Evolutionary conservation across 2,329 filamentous ascomycete genomes (phyloP).

Genomic region (Pseudogymnoascus sp.): DNA sequence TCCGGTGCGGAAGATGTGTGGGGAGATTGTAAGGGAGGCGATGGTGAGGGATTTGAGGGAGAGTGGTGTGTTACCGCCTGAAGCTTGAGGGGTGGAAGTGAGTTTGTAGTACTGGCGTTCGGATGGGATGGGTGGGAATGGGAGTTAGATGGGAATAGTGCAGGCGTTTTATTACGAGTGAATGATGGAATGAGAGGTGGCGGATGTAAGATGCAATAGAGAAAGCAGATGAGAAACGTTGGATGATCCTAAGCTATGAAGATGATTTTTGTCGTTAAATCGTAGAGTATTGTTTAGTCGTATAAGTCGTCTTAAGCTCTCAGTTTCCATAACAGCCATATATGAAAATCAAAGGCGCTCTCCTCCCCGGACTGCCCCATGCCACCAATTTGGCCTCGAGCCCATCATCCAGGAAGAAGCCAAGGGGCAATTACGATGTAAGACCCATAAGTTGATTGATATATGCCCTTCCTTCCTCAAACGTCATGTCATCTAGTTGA

Average conservation of each 20-base stretch:
- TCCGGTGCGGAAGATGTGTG: slow-evolving; percentile 61
- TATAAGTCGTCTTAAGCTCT: neutral
- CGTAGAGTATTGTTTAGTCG: neutral
- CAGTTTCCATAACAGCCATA: neutral
- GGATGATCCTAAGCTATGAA: neutral
- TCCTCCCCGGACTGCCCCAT: neutral
- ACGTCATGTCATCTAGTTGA: neutral
- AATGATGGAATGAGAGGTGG: neutral
- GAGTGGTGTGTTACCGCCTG: neutral
- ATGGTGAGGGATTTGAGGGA: slow-evolving; percentile 58
- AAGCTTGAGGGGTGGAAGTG: neutral
- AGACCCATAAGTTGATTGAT: too few species aligned
- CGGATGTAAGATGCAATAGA: neutral
- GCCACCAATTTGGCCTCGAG: neutral
- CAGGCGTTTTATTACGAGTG: neutral
- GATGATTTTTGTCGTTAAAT: neutral
- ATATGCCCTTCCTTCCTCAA: neutral
- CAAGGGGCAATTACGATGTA: neutral
- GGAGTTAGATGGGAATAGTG: neutral
- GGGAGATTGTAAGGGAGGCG: slow-evolving; percentile 59
- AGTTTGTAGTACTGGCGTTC: neutral
- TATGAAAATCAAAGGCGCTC: neutral
- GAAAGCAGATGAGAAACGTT: neutral
- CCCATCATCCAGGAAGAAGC: neutral
- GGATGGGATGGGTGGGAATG: neutral